A percentile compares a stretch with the other conserved stretches of the same genome.
Evolutionary conservation across 2,329 filamentous ascomycete species (phyloP).

Genomic region (Xylariaceae sp.): DNA sequence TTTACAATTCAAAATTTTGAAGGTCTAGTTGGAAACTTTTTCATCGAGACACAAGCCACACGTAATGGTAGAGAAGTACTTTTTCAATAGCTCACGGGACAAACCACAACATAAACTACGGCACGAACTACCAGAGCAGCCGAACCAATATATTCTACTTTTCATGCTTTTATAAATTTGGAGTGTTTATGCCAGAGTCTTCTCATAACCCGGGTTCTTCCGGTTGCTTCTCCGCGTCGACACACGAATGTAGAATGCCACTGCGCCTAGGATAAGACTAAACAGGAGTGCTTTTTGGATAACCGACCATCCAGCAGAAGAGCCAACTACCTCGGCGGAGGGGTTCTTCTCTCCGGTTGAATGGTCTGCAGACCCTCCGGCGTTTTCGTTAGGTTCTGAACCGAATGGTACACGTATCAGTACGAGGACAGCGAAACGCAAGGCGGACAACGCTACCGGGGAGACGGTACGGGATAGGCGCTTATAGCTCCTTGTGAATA

Average conservation of each 20-base stretch:
- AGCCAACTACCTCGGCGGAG: conserved; percentile 28
- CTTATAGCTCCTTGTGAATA: conserved; percentile 89
- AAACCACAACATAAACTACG: neutral
- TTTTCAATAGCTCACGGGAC: conserved; percentile 1
- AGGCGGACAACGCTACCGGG: conserved; percentile 32
- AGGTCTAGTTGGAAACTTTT: conserved; percentile 7
- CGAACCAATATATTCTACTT: conserved; percentile 13
- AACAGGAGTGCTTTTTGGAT: conserved; percentile 56
- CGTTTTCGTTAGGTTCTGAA: conserved; percentile 40
- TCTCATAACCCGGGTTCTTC: conserved; percentile 45
- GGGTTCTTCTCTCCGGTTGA: conserved; percentile 37
- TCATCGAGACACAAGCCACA: conserved; percentile 19
- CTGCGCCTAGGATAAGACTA: conserved; percentile 48
- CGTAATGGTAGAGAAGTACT: conserved; percentile 16
- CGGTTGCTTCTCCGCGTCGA: conserved; percentile 39
- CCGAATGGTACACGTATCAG: conserved; percentile 36
- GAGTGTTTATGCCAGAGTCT: conserved; percentile 45
- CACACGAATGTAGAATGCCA: conserved; percentile 50
- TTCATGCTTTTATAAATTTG: conserved; percentile 8
- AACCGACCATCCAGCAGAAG: conserved; percentile 44
- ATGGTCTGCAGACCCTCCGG: conserved; percentile 43
- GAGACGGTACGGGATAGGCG: conserved; percentile 38
- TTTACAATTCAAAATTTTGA: conserved; percentile 7
- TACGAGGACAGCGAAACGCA: conserved; percentile 37
- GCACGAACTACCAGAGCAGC: neutral